phyloP scores from a whole-genome alignment of 2,329 filamentous ascomycete species.

The Neopestalotiopsis sp. region DNA sequence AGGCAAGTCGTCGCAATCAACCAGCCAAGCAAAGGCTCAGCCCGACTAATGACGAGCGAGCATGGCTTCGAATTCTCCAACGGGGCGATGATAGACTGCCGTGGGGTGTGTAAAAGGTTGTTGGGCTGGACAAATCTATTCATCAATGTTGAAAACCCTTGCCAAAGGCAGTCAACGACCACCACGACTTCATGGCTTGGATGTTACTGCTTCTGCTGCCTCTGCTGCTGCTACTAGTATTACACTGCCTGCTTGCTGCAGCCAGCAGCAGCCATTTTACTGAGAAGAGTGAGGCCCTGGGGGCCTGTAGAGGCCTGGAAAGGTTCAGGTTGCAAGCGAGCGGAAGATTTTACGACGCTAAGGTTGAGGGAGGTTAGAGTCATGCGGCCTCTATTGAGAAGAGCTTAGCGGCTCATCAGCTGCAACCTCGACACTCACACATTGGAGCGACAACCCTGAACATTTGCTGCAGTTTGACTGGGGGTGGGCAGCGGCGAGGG shows the following conservation, averaged over 20 bases:
- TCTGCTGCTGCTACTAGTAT: neutral
- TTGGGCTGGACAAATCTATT: neutral
- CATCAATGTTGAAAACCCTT: neutral
- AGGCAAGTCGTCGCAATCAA: neutral
- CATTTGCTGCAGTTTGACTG: neutral
- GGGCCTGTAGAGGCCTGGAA: neutral
- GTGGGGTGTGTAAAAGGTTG: neutral
- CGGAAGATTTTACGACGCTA: conserved; percentile 14
- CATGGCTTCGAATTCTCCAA: neutral
- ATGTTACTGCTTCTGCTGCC: neutral
- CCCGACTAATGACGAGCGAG: neutral
- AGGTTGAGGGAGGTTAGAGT: conserved; percentile 3
- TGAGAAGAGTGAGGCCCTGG: neutral
- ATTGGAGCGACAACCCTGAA: neutral
- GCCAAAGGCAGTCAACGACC: neutral
- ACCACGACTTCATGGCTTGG: neutral
- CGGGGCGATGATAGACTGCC: neutral
- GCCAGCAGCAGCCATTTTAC: neutral
- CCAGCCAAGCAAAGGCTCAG: neutral
- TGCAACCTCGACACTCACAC: conserved; percentile 12
- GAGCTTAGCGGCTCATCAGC: conserved; percentile 8
- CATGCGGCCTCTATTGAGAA: conserved; percentile 7
- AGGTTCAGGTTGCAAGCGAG: conserved; percentile 9
- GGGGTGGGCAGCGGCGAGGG: neutral
- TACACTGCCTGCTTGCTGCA: neutral